These are phyloP conservation scores for Dovyalis caffra DNA, from an alignment of 345 rosid genomes.

Conservation along the genomic window DNA sequence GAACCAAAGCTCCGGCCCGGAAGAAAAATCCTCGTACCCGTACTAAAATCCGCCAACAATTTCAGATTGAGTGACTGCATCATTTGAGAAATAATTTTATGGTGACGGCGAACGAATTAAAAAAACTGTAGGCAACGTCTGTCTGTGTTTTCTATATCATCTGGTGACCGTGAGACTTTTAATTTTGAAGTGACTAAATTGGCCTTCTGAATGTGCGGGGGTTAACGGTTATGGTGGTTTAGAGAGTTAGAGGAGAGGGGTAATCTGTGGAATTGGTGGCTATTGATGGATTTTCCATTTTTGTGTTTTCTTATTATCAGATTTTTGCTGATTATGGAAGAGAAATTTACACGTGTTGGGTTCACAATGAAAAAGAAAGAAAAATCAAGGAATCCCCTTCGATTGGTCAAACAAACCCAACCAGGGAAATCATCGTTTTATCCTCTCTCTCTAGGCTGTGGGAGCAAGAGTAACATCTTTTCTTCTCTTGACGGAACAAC, in stretches of 20 bases:
- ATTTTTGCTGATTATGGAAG: background rate
- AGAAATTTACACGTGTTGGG: background rate
- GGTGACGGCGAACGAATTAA: too few species aligned
- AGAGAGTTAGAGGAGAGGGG: background rate
- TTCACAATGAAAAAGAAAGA: background rate
- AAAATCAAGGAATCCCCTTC: background rate
- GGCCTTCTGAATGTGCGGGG: background rate
- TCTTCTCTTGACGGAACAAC: too few species aligned
- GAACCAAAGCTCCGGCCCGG: conserved; percentile 12
- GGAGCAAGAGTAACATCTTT: too few species aligned
- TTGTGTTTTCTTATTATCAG: background rate
- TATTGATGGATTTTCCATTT: too few species aligned
- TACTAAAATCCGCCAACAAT: conserved; percentile 32
- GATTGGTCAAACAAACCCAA: too few species aligned
- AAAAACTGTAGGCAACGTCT: too few species aligned
- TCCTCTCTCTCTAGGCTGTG: too few species aligned
- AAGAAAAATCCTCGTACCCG: conserved; percentile 19
- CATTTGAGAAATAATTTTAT: background rate
- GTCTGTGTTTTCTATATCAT: too few species aligned
- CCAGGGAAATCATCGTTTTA: too few species aligned
- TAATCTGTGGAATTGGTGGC: background rate
- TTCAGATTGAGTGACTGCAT: conserved; percentile 46
- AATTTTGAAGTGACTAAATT: background rate
- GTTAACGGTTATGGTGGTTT: background rate
- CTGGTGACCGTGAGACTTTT: background rate